Base-by-base conservation (phyloP, 202 grass and related monocot species). In the Schoenoplectus tabernaemontani region DNA sequence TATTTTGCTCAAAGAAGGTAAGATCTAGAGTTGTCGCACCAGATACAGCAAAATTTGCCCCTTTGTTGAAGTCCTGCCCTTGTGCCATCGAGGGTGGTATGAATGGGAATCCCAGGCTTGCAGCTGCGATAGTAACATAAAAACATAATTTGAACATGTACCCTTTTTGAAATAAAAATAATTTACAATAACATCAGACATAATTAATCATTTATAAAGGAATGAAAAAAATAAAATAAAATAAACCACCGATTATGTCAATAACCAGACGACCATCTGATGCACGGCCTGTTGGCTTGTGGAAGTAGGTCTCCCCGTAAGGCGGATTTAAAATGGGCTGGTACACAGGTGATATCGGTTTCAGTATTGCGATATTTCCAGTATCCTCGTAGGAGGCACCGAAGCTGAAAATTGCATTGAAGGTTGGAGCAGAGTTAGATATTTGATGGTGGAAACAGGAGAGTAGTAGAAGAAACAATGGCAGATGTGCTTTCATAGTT, bases 201-300 rank as follows among this genome's bases (percentile, higher is more conserved):
- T 8, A 58, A 24, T 58, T 9, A 58, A 37, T 63, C 9, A 16
- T 34, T 16, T 34, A 2, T n/a, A n/a, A n/a, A n/a, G n/a, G n/a
- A n/a, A n/a, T n/a, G n/a, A n/a, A n/a, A n/a, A n/a, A n/a, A n/a
- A 20, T 7, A 7, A 0, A 33, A 48, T 19, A 3, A 22, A 53
- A 22, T 4, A 54, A 23, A 39, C 6, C 83, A 93, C 91, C 88
- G 16, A 93, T 86, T 83, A 81, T 90, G 71, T 93, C 91, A n/a
- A 93, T 71, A 20, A 88, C 65, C 4, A 90, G 13, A 11, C 78
- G 85, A 48, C 88, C 91, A 9, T 93, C 10, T 57, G 63, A 90
- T n/a, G 58, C 79, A 0, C 83, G 83, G 10, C 91, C 87, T 1
- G 81, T 80, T 10, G 91, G 85, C 22, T 69, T 56, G 59, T 80